A percentile compares a stretch with the other conserved stretches of the same genome.
Conservation (phyloP, 108 stramenopile genomes). For the Pseudonitzschia multistriata region DNA sequence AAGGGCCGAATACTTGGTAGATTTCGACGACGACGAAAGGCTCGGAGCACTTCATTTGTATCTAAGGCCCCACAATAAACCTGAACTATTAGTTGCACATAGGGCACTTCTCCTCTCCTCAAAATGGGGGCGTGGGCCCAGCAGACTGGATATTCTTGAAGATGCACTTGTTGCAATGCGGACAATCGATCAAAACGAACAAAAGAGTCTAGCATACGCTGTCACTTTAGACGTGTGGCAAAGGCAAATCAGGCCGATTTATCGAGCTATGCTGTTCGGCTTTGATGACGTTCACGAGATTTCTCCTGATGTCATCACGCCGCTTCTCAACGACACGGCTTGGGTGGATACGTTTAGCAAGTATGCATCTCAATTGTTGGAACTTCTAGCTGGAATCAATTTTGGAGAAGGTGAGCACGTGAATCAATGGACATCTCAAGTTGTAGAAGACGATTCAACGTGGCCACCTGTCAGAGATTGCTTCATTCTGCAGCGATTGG, state of each 20-base stretch:
- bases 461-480: constrained; percentile 70
- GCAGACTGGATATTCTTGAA: constrained; percentile 40
- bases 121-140: constrained; percentile 59
- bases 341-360: constrained; percentile 56
- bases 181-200: constrained; percentile 33
- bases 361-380: constrained; percentile 29
- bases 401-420: constrained; percentile 28
- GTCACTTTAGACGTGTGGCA: constrained; percentile 72
- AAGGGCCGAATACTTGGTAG: constrained; percentile 39
- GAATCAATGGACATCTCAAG: constrained; percentile 16
- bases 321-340: constrained; percentile 47
- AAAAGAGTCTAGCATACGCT: constrained; percentile 35
- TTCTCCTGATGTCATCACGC: constrained; percentile 41
- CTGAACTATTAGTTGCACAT: constrained; percentile 59
- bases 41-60: constrained; percentile 48
- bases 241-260: constrained; percentile 56
- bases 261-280: constrained; percentile 71
- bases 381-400: constrained; percentile 27
- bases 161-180: constrained; percentile 51
- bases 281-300: constrained; percentile 72
- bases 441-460: constrained; percentile 21
- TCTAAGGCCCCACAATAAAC: constrained; percentile 33
- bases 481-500: constrained; percentile 46
- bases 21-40: constrained; percentile 37
- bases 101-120: constrained; percentile 61